Evolutionary conservation across 73 alveolate genomes (phyloP).

Genomic region (Paramecium pentaurelia): DNA sequence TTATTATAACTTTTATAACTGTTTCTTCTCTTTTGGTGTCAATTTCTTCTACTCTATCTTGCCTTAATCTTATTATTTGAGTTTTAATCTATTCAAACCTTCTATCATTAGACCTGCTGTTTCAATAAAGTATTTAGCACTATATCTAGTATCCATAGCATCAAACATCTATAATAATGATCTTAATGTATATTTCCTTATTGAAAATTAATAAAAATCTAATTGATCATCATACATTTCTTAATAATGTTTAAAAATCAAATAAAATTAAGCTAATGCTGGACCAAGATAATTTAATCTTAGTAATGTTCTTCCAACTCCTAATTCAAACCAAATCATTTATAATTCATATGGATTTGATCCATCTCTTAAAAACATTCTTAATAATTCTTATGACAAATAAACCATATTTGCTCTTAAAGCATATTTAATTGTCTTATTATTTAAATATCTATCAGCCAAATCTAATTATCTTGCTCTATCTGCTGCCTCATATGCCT

Average conservation of each 20-base stretch:
- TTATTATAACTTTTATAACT: slow-evolving; percentile 9
- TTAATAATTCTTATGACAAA: slow-evolving; percentile 82
- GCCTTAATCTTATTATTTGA: background rate
- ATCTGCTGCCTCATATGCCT: slow-evolving; percentile 76
- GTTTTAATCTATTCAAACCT: slow-evolving; percentile 9
- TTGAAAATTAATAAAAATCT: slow-evolving; percentile 87
- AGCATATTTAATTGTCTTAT: slow-evolving; percentile 80
- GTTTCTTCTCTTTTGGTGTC: slow-evolving; percentile 49
- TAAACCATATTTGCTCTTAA: slow-evolving; percentile 73
- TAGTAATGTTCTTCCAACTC: slow-evolving; percentile 77
- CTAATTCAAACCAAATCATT: slow-evolving; percentile 91
- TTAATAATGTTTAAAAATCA: slow-evolving; percentile 78
- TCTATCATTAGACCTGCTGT: slow-evolving; percentile 53
- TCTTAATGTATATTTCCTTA: slow-evolving; percentile 80
- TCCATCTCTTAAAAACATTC: slow-evolving; percentile 82
- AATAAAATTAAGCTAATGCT: slow-evolving; percentile 83
- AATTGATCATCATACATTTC: slow-evolving; percentile 88
- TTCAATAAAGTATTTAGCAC: slow-evolving; percentile 57
- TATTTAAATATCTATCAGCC: slow-evolving; percentile 94
- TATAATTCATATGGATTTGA: slow-evolving; percentile 85
- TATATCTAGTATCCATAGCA: slow-evolving; percentile 64
- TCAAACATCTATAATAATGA: slow-evolving; percentile 66
- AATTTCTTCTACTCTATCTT: slow-evolving; percentile 46
- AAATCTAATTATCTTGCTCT: slow-evolving; percentile 87
- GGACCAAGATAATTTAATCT: slow-evolving; percentile 71